phyloP scores from a whole-genome alignment of 2,329 filamentous ascomycete genomes.

The Periconia digitata region DNA sequence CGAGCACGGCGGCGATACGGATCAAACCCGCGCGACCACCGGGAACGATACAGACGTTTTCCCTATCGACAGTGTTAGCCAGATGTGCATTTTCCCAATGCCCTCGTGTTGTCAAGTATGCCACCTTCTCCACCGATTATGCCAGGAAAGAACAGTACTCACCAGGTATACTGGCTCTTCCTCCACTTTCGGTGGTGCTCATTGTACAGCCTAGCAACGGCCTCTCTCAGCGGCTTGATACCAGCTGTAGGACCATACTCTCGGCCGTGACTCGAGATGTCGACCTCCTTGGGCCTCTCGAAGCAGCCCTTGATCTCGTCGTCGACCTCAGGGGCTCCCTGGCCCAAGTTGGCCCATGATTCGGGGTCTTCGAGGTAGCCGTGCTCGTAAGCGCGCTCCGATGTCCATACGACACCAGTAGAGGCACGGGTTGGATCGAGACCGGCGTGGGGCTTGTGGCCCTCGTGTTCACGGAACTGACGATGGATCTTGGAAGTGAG shows the following conservation, averaged over 20 bases:
- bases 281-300: constrained; percentile 73
- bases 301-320: constrained; percentile 92
- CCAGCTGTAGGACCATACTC: constrained; percentile 93
- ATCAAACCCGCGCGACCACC: constrained; percentile 91
- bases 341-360: constrained; percentile 88
- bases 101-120: not conserved
- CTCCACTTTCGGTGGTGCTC: constrained; percentile 87
- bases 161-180: constrained; percentile 85
- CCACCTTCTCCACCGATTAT: not conserved
- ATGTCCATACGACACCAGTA: constrained; percentile 93
- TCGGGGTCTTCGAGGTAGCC: constrained; percentile 82
- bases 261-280: constrained; percentile 74
- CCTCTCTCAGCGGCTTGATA: constrained; percentile 85
- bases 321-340: constrained; percentile 91
- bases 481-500: constrained; percentile 80
- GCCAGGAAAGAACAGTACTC: not conserved
- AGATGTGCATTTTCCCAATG: not conserved
- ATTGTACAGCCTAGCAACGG: constrained; percentile 91
- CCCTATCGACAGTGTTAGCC: constrained; percentile 38
- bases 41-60: constrained; percentile 96
- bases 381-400: constrained; percentile 83
- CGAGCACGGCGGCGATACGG: constrained; percentile 89
- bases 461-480: constrained; percentile 88
- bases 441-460: constrained; percentile 86
- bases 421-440: constrained; percentile 85